Evolutionary conservation across 1,284 basidiomycete species (phyloP).

Genomic region (Fomitopsis pinicola): DNA sequence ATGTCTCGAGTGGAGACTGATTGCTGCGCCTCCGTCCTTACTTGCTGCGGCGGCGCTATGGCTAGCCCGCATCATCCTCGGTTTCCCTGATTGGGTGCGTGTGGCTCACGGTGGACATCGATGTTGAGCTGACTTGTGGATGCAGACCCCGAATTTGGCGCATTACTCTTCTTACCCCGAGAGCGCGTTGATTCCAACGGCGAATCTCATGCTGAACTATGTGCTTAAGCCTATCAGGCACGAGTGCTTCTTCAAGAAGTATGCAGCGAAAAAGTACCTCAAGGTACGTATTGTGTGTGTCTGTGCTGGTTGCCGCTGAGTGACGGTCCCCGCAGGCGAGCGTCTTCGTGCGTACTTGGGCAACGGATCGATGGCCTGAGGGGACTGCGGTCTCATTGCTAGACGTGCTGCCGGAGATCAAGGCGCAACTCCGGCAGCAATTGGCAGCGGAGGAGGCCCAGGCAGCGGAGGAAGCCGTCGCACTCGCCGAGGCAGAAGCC

Average conservation of each 20-base stretch:
- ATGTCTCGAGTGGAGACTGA: conserved; percentile 82
- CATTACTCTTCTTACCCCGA: conserved; percentile 93
- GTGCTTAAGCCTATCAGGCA: conserved; percentile 72
- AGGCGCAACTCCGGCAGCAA: conserved; percentile 43
- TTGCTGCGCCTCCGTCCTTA: conserved; percentile 79
- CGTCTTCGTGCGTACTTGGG: conserved; percentile 60
- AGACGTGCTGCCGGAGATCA: conserved; percentile 49
- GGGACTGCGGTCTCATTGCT: conserved; percentile 45
- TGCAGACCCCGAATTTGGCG: conserved; percentile 79
- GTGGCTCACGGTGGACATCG: not conserved
- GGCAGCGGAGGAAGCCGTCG: conserved; percentile 15
- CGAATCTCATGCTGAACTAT: conserved; percentile 93
- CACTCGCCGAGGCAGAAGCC: conserved; percentile 9
- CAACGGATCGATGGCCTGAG: conserved; percentile 56
- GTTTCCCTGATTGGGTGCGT: conserved; percentile 83
- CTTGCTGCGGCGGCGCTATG: conserved; percentile 89
- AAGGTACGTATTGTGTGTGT: conserved; percentile 49
- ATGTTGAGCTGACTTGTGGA: not conserved
- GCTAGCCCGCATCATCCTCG: conserved; percentile 85
- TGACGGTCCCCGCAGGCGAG: conserved; percentile 39
- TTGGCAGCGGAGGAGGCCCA: conserved; percentile 25
- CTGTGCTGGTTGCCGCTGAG: conserved; percentile 2
- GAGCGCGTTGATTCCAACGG: conserved; percentile 79
- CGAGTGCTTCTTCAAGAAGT: conserved; percentile 80
- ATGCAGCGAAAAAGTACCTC: conserved; percentile 81